Percentiles rank a stretch among this genome's conserved stretches.
phyloP scores from a whole-genome alignment of 352 stramenopile species.

The Thalassiosira exigua region DNA sequence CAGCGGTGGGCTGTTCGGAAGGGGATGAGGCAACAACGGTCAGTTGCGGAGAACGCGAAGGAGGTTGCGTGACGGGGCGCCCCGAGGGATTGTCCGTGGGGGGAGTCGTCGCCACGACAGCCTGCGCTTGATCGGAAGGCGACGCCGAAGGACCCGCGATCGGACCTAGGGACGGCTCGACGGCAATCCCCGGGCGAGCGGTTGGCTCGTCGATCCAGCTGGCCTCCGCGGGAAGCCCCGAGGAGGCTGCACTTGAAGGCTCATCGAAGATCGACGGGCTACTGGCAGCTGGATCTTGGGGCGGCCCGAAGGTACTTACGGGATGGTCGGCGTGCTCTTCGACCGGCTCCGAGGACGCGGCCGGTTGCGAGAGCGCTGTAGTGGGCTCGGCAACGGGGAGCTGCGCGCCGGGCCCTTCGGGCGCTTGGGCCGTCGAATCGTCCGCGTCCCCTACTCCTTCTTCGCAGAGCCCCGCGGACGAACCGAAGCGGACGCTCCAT shows the following conservation, averaged over 20 bases:
- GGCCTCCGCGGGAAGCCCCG: background rate
- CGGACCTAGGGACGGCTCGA: background rate
- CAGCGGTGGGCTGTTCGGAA: too few relatives aligned
- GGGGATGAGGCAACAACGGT: conserved; percentile 25
- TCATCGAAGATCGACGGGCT: background rate
- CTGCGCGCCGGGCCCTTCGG: background rate
- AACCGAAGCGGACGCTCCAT: too few relatives aligned
- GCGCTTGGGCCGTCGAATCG: background rate
- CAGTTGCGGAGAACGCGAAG: too few relatives aligned
- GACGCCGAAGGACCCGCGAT: background rate
- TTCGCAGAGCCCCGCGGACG: too few relatives aligned
- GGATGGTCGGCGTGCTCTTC: background rate
- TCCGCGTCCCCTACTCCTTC: too few relatives aligned
- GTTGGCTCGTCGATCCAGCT: background rate
- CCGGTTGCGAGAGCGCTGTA: background rate
- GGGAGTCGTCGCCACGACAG: too few relatives aligned
- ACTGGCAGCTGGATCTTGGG: too few relatives aligned
- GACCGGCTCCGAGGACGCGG: background rate
- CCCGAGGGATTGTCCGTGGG: too few relatives aligned
- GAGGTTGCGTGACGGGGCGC: too few relatives aligned
- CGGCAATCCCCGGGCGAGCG: background rate
- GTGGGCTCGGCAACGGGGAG: background rate
- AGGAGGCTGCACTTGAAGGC: background rate
- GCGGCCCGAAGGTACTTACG: too few relatives aligned
- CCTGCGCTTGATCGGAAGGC: background rate